phyloP scores from a whole-genome alignment of 2,329 filamentous ascomycete genomes.

The Trichoderma atrobrunneum region DNA sequence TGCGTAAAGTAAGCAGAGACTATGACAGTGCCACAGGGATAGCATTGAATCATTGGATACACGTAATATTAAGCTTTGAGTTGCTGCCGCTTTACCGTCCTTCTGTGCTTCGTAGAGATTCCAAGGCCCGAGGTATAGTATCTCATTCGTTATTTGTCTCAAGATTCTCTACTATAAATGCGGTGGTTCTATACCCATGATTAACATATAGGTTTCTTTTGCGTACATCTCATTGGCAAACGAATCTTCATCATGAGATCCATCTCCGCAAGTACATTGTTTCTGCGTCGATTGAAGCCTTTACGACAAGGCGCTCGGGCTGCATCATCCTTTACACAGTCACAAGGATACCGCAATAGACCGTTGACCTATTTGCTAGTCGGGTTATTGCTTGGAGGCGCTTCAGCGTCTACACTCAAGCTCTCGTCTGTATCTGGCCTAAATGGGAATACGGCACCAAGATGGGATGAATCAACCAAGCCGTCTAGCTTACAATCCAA shows the following conservation, averaged over 20 bases:
- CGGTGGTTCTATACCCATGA: neutral
- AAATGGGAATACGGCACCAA: neutral
- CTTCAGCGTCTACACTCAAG: neutral
- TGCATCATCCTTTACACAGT: neutral
- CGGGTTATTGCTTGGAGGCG: slow-evolving; percentile 12
- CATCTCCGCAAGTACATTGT: neutral
- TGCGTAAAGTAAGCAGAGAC: neutral
- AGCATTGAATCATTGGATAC: neutral
- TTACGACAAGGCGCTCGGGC: neutral
- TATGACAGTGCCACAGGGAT: neutral
- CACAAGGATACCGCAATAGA: neutral
- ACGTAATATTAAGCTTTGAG: neutral
- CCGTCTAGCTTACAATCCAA: neutral
- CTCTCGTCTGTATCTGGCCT: neutral
- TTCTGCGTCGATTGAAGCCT: neutral
- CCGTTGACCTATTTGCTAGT: neutral
- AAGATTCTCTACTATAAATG: neutral
- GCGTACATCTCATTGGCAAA: neutral
- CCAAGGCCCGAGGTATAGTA: neutral
- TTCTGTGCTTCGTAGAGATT: neutral
- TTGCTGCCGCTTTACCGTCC: neutral
- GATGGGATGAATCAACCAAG: slow-evolving; percentile 19
- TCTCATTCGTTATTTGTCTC: neutral
- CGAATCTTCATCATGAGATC: neutral
- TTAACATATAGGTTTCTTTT: neutral